phyloP scores from a whole-genome alignment of 805 yeast species.

The Scheffersomyces coipomensis region DNA sequence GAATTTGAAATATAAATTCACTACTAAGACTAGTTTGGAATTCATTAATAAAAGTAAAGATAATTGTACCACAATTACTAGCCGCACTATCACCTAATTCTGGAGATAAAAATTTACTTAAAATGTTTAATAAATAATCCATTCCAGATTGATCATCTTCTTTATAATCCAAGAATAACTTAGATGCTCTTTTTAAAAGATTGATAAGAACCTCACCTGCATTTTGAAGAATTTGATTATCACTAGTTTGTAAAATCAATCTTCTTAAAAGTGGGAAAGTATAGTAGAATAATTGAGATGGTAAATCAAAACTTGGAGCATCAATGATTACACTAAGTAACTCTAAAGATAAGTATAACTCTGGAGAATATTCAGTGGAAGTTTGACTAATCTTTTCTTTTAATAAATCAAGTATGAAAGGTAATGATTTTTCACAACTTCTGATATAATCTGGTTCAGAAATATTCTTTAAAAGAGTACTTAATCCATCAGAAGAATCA shows the following conservation, averaged over 20 bases:
- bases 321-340: constrained; percentile 50
- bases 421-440: constrained; percentile 53
- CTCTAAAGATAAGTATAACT: constrained; percentile 57
- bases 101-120: constrained; percentile 70
- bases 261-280: constrained; percentile 44
- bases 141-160: constrained; percentile 46
- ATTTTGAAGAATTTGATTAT: constrained; percentile 74
- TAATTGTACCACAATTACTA: constrained; percentile 68
- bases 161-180: constrained; percentile 26
- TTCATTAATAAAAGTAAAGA: constrained; percentile 56
- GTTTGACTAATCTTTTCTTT: constrained; percentile 18
- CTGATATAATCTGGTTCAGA: constrained; percentile 42
- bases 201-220: constrained; percentile 74
- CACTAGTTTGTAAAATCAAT: constrained; percentile 49
- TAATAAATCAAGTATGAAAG: constrained; percentile 42
- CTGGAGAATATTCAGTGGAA: constrained; percentile 55
- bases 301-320: constrained; percentile 36
- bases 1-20: constrained; percentile 52
- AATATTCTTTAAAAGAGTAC: constrained; percentile 52
- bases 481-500: constrained; percentile 69
- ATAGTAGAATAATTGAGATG: constrained; percentile 38
- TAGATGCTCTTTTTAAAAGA: constrained; percentile 45
- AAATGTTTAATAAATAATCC: constrained; percentile 58
- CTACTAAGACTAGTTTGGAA: constrained; percentile 38
- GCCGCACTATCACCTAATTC: constrained; percentile 78